A percentile compares a stretch with the other conserved stretches of the same genome.
phyloP scores from a whole-genome alignment of 495 filamentous ascomycete species.

The Aspergillus asperescens region DNA sequence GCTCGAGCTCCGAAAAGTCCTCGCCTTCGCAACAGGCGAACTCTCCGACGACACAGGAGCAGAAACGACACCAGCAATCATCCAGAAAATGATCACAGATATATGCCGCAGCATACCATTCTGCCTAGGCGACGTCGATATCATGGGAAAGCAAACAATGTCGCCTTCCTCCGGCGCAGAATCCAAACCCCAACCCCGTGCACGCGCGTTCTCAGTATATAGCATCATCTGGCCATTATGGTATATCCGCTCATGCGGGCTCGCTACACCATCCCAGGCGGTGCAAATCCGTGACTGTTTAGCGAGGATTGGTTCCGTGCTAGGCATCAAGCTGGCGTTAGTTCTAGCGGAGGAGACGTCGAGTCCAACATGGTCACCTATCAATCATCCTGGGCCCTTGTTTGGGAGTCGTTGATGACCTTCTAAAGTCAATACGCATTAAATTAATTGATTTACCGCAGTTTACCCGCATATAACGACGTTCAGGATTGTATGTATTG shows the following conservation, averaged over 20 bases:
- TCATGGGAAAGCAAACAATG: slow-evolving; percentile 25
- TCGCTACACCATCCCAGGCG: slow-evolving; percentile 31
- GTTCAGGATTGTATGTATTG: too few relatives aligned
- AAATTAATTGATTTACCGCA: too few relatives aligned
- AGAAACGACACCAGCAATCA: slow-evolving; percentile 2
- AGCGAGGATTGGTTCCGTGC: slow-evolving; percentile 25
- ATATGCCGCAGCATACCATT: slow-evolving; percentile 41
- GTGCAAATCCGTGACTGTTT: slow-evolving; percentile 29
- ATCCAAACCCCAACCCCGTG: slow-evolving; percentile 6
- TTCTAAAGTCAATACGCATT: too few relatives aligned
- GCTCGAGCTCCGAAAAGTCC: slow-evolving; percentile 24
- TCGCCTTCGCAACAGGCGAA: slow-evolving; percentile 13
- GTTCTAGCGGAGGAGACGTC: slow-evolving; percentile 28
- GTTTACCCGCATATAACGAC: too few relatives aligned
- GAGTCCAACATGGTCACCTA: not conserved
- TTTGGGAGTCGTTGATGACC: not conserved
- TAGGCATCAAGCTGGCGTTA: slow-evolving; percentile 39
- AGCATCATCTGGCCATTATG: slow-evolving; percentile 42
- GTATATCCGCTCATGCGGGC: slow-evolving; percentile 35
- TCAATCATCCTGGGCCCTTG: not conserved
- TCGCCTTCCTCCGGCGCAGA: not conserved
- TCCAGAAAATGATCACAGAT: slow-evolving; percentile 37
- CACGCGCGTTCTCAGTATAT: slow-evolving; percentile 34
- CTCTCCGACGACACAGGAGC: not conserved
- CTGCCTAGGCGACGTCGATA: slow-evolving; percentile 35